phyloP scores from a whole-genome alignment of 2,329 filamentous ascomycete species.

The Paracorniculantispora psalliotae region DNA sequence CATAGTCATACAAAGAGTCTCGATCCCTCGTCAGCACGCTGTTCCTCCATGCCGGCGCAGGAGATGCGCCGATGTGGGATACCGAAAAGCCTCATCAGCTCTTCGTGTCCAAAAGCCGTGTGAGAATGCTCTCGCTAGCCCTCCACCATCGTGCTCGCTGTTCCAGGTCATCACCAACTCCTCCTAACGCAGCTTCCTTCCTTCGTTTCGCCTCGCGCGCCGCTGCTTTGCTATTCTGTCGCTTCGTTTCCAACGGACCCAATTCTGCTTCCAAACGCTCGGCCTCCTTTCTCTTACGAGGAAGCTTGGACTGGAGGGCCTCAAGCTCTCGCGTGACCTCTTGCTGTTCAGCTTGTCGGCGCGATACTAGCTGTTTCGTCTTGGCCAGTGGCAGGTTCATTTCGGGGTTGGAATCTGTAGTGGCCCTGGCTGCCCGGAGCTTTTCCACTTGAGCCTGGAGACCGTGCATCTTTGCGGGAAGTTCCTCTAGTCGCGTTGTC shows the following conservation, averaged over 20 bases:
- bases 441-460: conserved; percentile 45
- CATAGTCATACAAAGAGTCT: background rate
- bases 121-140: conserved; percentile 60
- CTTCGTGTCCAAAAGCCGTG: conserved; percentile 56
- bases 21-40: background rate
- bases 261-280: conserved; percentile 65
- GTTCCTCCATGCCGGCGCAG: background rate
- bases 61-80: background rate
- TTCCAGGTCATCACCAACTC: conserved; percentile 68
- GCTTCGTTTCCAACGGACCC: conserved; percentile 61
- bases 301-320: conserved; percentile 55
- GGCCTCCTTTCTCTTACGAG: conserved; percentile 61
- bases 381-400: conserved; percentile 54
- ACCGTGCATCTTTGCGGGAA: conserved; percentile 45
- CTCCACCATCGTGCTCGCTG: conserved; percentile 71
- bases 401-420: conserved; percentile 32
- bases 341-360: conserved; percentile 45
- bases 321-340: conserved; percentile 62
- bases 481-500: conserved; percentile 42
- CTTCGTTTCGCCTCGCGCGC: conserved; percentile 67
- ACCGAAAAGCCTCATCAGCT: conserved; percentile 27
- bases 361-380: conserved; percentile 49
- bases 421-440: conserved; percentile 38
- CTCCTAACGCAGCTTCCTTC: conserved; percentile 61
- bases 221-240: conserved; percentile 58